Evolutionary conservation across 345 rosid genomes (phyloP).

Genomic region (Anastatica hierochuntica): DNA sequence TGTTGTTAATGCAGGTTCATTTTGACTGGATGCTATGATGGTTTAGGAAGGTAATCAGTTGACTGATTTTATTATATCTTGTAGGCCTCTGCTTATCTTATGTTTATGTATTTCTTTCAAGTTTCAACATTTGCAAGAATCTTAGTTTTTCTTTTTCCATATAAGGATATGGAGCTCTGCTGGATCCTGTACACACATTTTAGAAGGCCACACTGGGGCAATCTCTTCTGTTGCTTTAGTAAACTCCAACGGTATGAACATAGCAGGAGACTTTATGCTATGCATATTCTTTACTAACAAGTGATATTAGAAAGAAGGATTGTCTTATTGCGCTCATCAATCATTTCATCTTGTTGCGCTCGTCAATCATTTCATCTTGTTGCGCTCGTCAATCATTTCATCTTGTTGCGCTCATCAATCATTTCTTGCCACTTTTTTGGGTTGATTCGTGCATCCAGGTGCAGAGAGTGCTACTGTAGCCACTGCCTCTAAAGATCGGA

Average conservation of each 20-base stretch:
- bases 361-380: neutral
- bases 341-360: neutral
- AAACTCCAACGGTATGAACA: constrained; percentile 40
- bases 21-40: constrained; percentile 81
- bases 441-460: constrained; percentile 29
- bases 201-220: constrained; percentile 73
- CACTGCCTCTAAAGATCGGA: constrained; percentile 90
- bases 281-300: neutral
- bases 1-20: constrained; percentile 60
- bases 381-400: neutral
- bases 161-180: constrained; percentile 71
- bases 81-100: neutral
- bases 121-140: constrained; percentile 6
- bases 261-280: neutral
- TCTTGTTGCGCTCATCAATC: no score
- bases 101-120: neutral
- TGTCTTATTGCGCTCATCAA: neutral
- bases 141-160: neutral
- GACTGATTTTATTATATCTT: neutral
- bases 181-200: constrained; percentile 61
- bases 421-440: no score
- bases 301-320: neutral
- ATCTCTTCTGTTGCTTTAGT: constrained; percentile 62
- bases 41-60: constrained; percentile 55
- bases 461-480: constrained; percentile 41